Percentiles rank a stretch among this genome's conserved stretches.
These are phyloP conservation scores for Solanum virginianum DNA, from an alignment of 257 asterid genomes.

Conservation along the genomic window DNA sequence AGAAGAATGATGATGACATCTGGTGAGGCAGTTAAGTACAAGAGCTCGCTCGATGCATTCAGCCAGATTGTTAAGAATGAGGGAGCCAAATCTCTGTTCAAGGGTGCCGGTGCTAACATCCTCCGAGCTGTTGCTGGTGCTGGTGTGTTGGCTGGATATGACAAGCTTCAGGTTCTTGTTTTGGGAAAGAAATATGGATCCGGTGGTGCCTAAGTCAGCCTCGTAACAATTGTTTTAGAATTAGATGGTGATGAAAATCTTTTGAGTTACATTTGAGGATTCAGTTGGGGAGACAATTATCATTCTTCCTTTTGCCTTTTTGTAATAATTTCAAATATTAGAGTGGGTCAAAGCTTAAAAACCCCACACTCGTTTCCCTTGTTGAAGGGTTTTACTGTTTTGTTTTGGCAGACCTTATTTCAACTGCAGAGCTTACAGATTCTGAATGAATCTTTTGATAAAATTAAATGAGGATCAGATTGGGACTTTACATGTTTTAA, in stretches of 20 bases:
- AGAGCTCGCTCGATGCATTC: conserved; percentile 76
- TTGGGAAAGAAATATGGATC: conserved; percentile 89
- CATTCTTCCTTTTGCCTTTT: neutral
- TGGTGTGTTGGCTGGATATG: conserved; percentile 87
- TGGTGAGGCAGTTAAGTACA: conserved; percentile 91
- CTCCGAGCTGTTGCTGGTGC: conserved; percentile 94
- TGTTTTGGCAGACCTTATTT: neutral
- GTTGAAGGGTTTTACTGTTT: neutral
- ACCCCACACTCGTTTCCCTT: neutral
- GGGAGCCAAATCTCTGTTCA: conserved; percentile 72
- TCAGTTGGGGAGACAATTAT: conserved; percentile 5
- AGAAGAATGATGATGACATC: conserved; percentile 99
- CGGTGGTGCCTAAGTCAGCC: conserved; percentile 49
- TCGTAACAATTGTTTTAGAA: neutral
- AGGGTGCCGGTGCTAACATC: conserved; percentile 92
- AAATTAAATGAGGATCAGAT: neutral
- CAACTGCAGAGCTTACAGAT: neutral
- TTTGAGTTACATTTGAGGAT: conserved; percentile 18
- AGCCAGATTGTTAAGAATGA: conserved; percentile 65
- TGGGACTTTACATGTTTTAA: neutral
- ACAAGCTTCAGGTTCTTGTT: conserved; percentile 79
- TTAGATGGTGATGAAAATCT: conserved; percentile 51
- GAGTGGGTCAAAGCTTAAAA: neutral
- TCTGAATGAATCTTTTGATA: neutral
- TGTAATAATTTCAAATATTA: neutral